These are phyloP conservation scores for Boletellus sp. DNA, from an alignment of 1,284 basidiomycete genomes.

Conservation along the genomic window DNA sequence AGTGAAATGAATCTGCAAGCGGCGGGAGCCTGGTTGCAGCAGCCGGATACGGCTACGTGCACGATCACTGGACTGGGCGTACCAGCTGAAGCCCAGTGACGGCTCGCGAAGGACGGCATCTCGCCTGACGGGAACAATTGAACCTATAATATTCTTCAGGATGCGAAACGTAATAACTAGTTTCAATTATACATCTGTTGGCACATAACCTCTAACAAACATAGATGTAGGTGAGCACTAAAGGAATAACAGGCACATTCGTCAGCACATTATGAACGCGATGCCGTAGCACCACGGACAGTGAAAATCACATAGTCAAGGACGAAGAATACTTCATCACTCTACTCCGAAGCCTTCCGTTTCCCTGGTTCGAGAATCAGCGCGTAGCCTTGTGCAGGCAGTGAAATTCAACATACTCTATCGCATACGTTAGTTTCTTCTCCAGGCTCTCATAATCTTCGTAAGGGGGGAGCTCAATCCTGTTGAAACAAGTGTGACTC, in stretches of 20 bases:
- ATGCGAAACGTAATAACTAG: too few relatives aligned
- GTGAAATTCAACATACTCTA: slow-evolving; percentile 59
- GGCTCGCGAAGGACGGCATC: neutral
- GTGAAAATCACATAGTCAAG: slow-evolving; percentile 5
- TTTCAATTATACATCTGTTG: slow-evolving; percentile 2
- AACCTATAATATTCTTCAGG: too few relatives aligned
- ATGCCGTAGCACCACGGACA: neutral
- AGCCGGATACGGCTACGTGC: neutral
- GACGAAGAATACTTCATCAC: slow-evolving; percentile 10
- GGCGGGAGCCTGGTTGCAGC: too few relatives aligned
- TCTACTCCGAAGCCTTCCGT: slow-evolving; percentile 55
- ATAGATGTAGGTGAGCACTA: slow-evolving; percentile 1
- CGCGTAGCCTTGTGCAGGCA: neutral
- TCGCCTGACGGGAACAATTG: too few relatives aligned
- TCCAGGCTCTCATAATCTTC: slow-evolving; percentile 87
- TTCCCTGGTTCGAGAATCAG: slow-evolving; percentile 39
- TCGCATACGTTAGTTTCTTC: slow-evolving; percentile 85
- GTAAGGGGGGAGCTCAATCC: slow-evolving; percentile 89
- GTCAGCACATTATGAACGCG: slow-evolving; percentile 16
- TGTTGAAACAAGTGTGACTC: slow-evolving; percentile 90
- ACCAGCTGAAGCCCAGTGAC: slow-evolving; percentile 63
- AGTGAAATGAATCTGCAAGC: slow-evolving; percentile 34
- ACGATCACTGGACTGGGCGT: slow-evolving; percentile 10
- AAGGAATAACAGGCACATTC: slow-evolving; percentile 1
- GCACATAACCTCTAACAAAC: neutral